Evolutionary conservation across 2,329 filamentous ascomycete genomes (phyloP).

Genomic region (Colletotrichum tropicale): DNA sequence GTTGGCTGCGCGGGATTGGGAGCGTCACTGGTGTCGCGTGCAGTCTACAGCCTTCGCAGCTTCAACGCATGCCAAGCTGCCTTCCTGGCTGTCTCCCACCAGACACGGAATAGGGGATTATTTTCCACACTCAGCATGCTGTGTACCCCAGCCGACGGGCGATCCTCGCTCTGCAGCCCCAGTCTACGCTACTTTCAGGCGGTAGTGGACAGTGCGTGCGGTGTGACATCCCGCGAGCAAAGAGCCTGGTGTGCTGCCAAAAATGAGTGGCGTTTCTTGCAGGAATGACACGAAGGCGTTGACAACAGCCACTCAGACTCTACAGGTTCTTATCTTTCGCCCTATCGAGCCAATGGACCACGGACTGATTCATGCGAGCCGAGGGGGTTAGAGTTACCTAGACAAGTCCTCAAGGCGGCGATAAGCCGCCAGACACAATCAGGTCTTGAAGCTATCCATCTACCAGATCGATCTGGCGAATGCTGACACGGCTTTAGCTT

Average conservation of each 20-base stretch:
- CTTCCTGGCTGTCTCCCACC: not conserved
- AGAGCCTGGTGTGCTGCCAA: not conserved
- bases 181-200: not conserved
- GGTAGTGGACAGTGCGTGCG: not conserved
- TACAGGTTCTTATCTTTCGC: slow-evolving; percentile 1
- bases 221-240: not conserved
- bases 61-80: not conserved
- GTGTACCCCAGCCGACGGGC: not conserved
- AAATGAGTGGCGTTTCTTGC: not conserved
- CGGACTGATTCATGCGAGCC: not conserved
- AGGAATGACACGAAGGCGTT: not conserved
- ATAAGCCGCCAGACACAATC: not conserved
- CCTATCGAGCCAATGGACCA: not conserved
- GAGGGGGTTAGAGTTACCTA: not conserved
- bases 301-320: not conserved
- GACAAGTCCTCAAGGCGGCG: not conserved
- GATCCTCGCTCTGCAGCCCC: not conserved
- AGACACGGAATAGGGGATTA: not conserved
- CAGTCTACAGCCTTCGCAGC: not conserved
- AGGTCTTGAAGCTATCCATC: not conserved
- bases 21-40: slow-evolving; percentile 15
- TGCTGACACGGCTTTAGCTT: not conserved
- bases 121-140: not conserved
- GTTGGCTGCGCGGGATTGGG: not conserved
- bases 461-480: not conserved